Base-by-base conservation (phyloP, 2,329 filamentous ascomycete genomes). In the Neopestalotiopsis rosae region DNA sequence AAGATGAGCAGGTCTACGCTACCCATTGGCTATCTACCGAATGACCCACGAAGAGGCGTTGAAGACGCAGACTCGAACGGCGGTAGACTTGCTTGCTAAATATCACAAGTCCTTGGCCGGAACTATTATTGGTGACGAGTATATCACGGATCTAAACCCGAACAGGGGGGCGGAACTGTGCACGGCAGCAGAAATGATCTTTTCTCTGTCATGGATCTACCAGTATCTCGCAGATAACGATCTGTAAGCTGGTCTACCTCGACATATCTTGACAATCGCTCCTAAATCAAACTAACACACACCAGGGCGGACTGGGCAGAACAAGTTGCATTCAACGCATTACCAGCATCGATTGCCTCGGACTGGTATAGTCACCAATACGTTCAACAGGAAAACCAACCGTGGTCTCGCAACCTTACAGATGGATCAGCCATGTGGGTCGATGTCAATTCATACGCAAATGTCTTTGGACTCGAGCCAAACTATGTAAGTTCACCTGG, bases 341-440 rank as follows among this genome's bases (percentile, higher is more conserved):
- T 88, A 12, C 86, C 86, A 1, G 84, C 80, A 1, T 82, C 82
- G 65, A 73, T 87, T n/a, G 82, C 82, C 24, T 79, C 83, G 0
- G 82, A 87, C 71, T 87, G 85, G 82, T 88, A 86, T 85, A 81
- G 81, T n/a, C 85, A 84, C 71, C 86, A 88, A 72, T 88, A 88
- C 70, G 80, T 88, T 20, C 77, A 81, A 28, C 81, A 87, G 71
- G 82, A 84, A 3, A 89, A 89, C 72, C 86, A 88, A 73, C 86
- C 86, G 7, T 84, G 82, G 74, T 80, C 84, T 7, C 76, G 81
- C 62, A 80, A 81, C 20, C 76, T 88, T 10, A 76, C 77, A 7
- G 71, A 71, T 12, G 61, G 52, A 24, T 32, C 56, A 2, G 72
- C 9, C 72, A 67, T 84, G 14, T 88, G 85, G 74, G 84, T 73